Conservation (phyloP, 2,329 filamentous ascomycete genomes). For the Cladophialophora psammophila region DNA sequence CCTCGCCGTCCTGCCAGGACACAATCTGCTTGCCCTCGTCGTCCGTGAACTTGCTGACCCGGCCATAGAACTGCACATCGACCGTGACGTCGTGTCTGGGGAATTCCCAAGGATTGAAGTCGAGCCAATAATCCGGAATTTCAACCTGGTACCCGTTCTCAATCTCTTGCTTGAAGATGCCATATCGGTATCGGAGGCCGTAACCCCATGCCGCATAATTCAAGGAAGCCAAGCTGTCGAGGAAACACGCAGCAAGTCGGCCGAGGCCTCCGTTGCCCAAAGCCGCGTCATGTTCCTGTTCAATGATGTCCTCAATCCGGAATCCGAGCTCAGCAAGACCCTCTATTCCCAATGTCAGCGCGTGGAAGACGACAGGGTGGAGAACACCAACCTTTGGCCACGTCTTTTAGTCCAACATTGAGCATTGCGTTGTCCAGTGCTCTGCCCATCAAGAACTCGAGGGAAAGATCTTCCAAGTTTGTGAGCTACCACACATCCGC, state of each 20-base stretch:
- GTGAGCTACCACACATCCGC: conserved; percentile 14
- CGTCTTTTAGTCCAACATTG: conserved; percentile 86
- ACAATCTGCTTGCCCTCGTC: conserved; percentile 76
- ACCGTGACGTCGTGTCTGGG: conserved; percentile 94
- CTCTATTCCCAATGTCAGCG: conserved; percentile 59
- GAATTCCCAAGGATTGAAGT: conserved; percentile 99
- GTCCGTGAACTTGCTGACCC: conserved; percentile 76
- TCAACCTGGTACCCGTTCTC: conserved; percentile 98
- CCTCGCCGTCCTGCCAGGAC: conserved; percentile 91
- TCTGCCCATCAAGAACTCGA: conserved; percentile 97
- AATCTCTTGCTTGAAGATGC: conserved; percentile 99
- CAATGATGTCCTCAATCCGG: conserved; percentile 93
- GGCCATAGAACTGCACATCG: conserved; percentile 95
- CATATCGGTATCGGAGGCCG: conserved; percentile 91
- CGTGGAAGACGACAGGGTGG: conserved; percentile 27
- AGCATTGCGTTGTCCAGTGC: conserved; percentile 98
- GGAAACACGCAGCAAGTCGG: conserved; percentile 92
- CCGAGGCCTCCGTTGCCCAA: conserved; percentile 95
- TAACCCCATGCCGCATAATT: conserved; percentile 99
- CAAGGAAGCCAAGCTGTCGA: conserved; percentile 92
- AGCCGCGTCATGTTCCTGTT: conserved; percentile 94
- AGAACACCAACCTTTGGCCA: conserved; percentile 71
- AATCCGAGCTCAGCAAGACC: conserved; percentile 91
- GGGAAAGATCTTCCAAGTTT: conserved; percentile 74
- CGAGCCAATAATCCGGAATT: conserved; percentile 98